Conservation (phyloP, 192 early-diverging fungal genomes). For the Coemansia sp. region DNA sequence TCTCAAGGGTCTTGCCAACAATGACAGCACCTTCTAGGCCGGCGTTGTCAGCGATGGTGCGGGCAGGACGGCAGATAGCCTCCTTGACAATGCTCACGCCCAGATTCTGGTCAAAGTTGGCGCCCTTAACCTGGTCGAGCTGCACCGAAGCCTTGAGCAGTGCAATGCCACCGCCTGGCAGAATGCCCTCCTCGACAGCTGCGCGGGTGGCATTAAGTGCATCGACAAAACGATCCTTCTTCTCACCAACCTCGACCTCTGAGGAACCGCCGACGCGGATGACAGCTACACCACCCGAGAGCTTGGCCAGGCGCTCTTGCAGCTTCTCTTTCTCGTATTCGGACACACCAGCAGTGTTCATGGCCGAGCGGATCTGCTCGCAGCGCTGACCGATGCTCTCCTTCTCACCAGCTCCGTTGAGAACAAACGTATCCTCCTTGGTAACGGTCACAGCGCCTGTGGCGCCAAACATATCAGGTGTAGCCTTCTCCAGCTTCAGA, state of each 20-base stretch:
- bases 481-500: conserved; percentile 93
- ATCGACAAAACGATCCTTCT: conserved; percentile 99
- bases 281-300: conserved; percentile 98
- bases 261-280: conserved; percentile 98
- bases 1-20: conserved; percentile 91
- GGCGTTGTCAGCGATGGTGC: conserved; percentile 96
- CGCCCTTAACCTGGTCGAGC: conserved; percentile 79
- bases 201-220: conserved; percentile 98
- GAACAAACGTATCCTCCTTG: conserved; percentile 98
- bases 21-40: conserved; percentile 96
- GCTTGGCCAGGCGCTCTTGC: conserved; percentile 98
- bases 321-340: conserved; percentile 99
- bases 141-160: conserved; percentile 90
- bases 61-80: conserved; percentile 90
- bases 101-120: conserved; percentile 99
- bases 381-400: conserved; percentile 88
- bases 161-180: conserved; percentile 97
- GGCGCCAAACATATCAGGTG: conserved; percentile 86
- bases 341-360: conserved; percentile 74
- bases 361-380: conserved; percentile 95
- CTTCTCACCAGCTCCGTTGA: conserved; percentile 93
- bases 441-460: conserved; percentile 88
- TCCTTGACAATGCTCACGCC: conserved; percentile 95
- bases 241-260: conserved; percentile 99
- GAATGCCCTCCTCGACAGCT: conserved; percentile 98